Evolutionary conservation across 257 asterid species (phyloP).

Genomic region (Scutellaria barbata): DNA sequence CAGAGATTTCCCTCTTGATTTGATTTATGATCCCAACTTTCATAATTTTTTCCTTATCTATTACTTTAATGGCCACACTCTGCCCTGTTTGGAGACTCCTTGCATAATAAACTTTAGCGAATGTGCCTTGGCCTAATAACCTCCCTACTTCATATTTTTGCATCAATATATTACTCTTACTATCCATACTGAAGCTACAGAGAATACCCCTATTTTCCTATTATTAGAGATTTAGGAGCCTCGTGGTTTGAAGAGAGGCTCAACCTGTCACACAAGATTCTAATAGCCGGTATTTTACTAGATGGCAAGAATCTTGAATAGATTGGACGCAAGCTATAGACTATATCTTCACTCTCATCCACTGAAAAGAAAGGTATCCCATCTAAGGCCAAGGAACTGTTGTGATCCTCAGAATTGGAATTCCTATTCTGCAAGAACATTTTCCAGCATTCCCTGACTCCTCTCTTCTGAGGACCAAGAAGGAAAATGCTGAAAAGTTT

Average conservation of each 20-base stretch:
- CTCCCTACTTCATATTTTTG: constrained; percentile 82
- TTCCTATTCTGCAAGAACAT: constrained; percentile 30
- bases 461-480: constrained; percentile 19
- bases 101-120: constrained; percentile 78
- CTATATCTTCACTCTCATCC: constrained; percentile 38
- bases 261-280: constrained; percentile 48
- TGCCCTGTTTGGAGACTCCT: constrained; percentile 69
- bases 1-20: constrained; percentile 78
- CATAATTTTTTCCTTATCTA: constrained; percentile 72
- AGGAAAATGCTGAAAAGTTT: constrained; percentile 32
- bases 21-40: constrained; percentile 71
- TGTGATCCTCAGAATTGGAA: constrained; percentile 30
- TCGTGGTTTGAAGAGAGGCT: constrained; percentile 13
- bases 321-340: constrained; percentile 6
- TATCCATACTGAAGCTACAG: constrained; percentile 52
- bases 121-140: constrained; percentile 86
- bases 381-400: constrained; percentile 33
- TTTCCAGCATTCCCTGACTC: constrained; percentile 38
- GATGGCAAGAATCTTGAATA: constrained; percentile 29
- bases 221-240: constrained; percentile 16
- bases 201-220: constrained; percentile 27
- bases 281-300: constrained; percentile 27
- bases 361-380: constrained; percentile 31
- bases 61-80: constrained; percentile 82
- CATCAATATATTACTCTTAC: constrained; percentile 54